Base-by-base conservation (phyloP, 1,284 basidiomycete genomes). In the Malassezia yamatoensis region DNA sequence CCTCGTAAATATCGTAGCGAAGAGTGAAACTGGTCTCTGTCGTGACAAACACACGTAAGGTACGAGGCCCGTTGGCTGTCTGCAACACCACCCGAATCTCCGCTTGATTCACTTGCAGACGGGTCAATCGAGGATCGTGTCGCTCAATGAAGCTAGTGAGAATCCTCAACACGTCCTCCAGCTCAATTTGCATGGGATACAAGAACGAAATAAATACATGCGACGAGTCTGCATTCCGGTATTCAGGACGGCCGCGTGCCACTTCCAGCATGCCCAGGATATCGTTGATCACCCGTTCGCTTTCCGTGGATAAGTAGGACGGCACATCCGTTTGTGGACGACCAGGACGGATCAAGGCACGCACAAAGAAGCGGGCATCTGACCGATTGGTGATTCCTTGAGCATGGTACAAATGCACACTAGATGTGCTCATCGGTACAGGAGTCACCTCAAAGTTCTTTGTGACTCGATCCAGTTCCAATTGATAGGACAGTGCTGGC, bases 21-120 rank as follows among this genome's bases (percentile, higher is more conserved):
- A 98, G 93, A 64, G 96, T 88, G 79, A 98, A 96, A 45, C 93
- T 93, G 40, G 91, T 94, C 50, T 96, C 90, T 76, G 96, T 99
- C 79, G 94, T 90, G 76, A 98, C 93, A 75, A 96, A 85, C 67
- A 91, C 91, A 41, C 94, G 89, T 73, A 98, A 90, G 10, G 93
- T 90, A 7, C 88, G 88, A 42, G 61, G 57, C 63, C 90, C 90
- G 64, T 93, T 88, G 59, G 81, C 83, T 75, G 96, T 88, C 78
- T 96, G 90, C 54, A 99, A 83, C 43, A 88, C 83, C 68, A 98
- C 87, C 53, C 94, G 84, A 71, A 99, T 94, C 79, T 99, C 94
- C 18, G 93, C 94, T 44, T 87, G 89, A 35, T 91, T 98, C 63
- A 99, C 91, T 70, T 94, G 91, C 60, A 98, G 82, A 64, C 94